Base-by-base conservation (phyloP, 129 eudicot species). In the Lactuca saligna region DNA sequence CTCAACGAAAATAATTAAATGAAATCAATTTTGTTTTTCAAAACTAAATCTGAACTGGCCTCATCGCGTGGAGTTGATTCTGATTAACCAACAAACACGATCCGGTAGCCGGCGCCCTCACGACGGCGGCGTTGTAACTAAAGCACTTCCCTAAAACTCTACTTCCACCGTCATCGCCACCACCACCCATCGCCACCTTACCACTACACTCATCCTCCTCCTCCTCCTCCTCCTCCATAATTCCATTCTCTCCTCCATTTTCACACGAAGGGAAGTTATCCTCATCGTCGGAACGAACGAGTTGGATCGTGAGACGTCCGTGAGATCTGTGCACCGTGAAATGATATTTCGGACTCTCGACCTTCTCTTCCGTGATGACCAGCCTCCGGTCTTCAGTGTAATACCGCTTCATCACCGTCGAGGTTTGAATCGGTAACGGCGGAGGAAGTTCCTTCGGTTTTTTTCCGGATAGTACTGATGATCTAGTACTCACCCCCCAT, bases 391-490 rank as follows among this genome's bases (percentile, higher is more conserved):
- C 95, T 34, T 41, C 35, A 3, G 85, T 84, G 66, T 78, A 62
- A 53, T 82, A 76, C 69, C 80, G 41, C 69, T 58, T 80, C 81
- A 85, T 67, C 7, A 78, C 84, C 1, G 82, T 73, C 1, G 80
- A 57, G 0, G 71, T 68, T n/a, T 65, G 77, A 2, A 63, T 29
- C 42, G 83, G 66, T 60, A 81, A 34, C 57, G 86, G 80, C 53
- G 95, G 95, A 29, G 95, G 95, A 4, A 77, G 77, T 38, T 80
- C 70, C 67, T 74, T 83, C 9, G 48, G 17, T 54, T 15, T 55
- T 35, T 20, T 68, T 11, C 33, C 50, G 2, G n/a, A 17, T 8
- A 25, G 9, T 25, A 1, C 1, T 3, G 46, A 39, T 34, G 58
- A 37, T 68, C 57, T 68, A 25, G 29, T 25, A 50, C 0, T 72